phyloP scores from a whole-genome alignment of 768 basidiomycete species.

The Lactarius sp. region DNA sequence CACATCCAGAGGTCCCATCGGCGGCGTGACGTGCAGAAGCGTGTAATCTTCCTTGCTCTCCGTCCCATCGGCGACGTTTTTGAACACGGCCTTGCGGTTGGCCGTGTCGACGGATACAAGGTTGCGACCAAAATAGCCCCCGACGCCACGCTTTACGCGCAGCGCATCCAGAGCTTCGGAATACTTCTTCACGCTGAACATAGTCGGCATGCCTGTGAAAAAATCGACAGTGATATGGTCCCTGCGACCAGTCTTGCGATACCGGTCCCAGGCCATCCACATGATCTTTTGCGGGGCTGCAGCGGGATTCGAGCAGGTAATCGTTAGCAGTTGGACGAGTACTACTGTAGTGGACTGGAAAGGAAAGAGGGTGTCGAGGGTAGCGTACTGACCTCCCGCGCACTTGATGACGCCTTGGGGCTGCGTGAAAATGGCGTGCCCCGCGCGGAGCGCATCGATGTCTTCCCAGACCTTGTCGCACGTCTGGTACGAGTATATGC shows the following conservation, averaged over 20 bases:
- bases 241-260: conserved; percentile 52
- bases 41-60: conserved; percentile 73
- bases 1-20: conserved; percentile 82
- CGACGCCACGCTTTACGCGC: conserved; percentile 72
- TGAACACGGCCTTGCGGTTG: conserved; percentile 83
- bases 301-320: neutral
- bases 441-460: conserved; percentile 67
- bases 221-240: conserved; percentile 66
- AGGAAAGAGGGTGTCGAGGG: too few species aligned
- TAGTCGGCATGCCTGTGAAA: conserved; percentile 87
- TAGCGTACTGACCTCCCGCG: conserved; percentile 61
- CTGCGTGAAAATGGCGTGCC: conserved; percentile 92
- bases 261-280: conserved; percentile 95
- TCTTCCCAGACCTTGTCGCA: conserved; percentile 87
- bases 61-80: conserved; percentile 59
- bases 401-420: conserved; percentile 92
- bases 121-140: conserved; percentile 79
- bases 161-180: conserved; percentile 78
- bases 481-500: conserved; percentile 87
- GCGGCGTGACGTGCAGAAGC: conserved; percentile 81
- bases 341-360: neutral
- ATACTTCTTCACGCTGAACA: conserved; percentile 98
- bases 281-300: conserved; percentile 83
- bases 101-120: conserved; percentile 65
- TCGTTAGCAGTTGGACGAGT: neutral